Conservation (phyloP, 805 yeast species). For the Saturnispora besseyi region DNA sequence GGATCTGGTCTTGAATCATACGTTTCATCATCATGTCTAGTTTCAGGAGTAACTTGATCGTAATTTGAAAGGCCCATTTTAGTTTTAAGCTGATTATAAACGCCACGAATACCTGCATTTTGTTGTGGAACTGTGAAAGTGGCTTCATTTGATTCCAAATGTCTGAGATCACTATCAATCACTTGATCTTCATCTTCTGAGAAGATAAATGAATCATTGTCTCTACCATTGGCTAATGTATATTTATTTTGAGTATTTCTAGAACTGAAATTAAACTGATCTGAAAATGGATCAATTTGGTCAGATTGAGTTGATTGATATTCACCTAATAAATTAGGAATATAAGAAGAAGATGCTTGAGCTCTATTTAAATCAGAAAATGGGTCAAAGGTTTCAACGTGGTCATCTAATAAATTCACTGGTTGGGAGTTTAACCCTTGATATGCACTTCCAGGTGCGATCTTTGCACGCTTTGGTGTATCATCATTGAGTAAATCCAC, state of each 20-base stretch:
- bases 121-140: slow-evolving; percentile 9
- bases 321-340: not conserved
- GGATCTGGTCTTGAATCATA: slow-evolving; percentile 19
- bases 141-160: slow-evolving; percentile 5
- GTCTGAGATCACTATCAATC: slow-evolving; percentile 9
- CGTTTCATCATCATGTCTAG: slow-evolving; percentile 17
- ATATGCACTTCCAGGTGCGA: not conserved
- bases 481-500: slow-evolving; percentile 17
- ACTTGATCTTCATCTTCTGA: slow-evolving; percentile 11
- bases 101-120: slow-evolving; percentile 21
- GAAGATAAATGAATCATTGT: slow-evolving; percentile 6
- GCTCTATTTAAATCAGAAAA: slow-evolving; percentile 10
- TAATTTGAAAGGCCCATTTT: slow-evolving; percentile 23
- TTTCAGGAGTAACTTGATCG: slow-evolving; percentile 15
- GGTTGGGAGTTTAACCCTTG: not conserved
- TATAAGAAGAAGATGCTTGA: not conserved
- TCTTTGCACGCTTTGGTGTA: not conserved
- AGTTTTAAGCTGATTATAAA: slow-evolving; percentile 22
- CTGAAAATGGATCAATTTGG: slow-evolving; percentile 5
- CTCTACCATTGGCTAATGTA: not conserved
- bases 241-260: slow-evolving; percentile 1
- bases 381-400: slow-evolving; percentile 10
- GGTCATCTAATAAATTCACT: slow-evolving; percentile 1
- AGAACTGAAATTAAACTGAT: slow-evolving; percentile 3
- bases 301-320: not conserved